phyloP scores from a whole-genome alignment of 2,329 filamentous ascomycete species.

The Capronia americana region DNA sequence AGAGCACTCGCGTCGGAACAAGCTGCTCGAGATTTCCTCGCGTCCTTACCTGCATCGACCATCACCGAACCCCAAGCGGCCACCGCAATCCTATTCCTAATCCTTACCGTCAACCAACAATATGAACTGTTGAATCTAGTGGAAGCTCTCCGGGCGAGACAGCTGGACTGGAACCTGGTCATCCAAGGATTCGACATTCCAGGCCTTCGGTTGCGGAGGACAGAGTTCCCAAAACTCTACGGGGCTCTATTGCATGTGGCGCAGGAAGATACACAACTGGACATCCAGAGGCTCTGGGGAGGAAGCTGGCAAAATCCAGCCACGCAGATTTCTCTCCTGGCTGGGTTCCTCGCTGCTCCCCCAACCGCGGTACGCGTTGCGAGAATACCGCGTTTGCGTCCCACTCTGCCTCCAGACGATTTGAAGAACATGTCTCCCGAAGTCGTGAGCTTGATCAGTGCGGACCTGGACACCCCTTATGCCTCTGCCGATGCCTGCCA shows the following conservation, averaged over 20 bases:
- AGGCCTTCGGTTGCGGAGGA: constrained; percentile 75
- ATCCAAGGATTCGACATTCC: constrained; percentile 79
- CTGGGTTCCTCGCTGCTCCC: constrained; percentile 79
- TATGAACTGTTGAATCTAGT: constrained; percentile 73
- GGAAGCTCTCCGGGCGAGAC: constrained; percentile 62
- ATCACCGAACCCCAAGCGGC: constrained; percentile 84
- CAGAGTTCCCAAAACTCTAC: constrained; percentile 83
- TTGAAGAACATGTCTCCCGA: constrained; percentile 67
- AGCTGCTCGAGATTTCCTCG: constrained; percentile 65
- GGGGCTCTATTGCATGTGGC: constrained; percentile 77
- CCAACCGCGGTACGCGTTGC: constrained; percentile 80
- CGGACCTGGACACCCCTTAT: constrained; percentile 81
- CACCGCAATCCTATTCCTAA: constrained; percentile 75
- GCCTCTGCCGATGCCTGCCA: constrained; percentile 85
- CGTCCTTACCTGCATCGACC: constrained; percentile 64
- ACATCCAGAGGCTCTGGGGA: constrained; percentile 90
- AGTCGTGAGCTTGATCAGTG: constrained; percentile 65
- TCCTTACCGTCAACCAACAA: constrained; percentile 65
- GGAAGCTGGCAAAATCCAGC: constrained; percentile 84
- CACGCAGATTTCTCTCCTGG: constrained; percentile 91
- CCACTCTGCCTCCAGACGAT: constrained; percentile 73
- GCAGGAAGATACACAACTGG: constrained; percentile 66
- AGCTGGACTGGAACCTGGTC: constrained; percentile 71
- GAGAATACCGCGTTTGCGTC: constrained; percentile 79
- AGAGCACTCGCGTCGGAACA: constrained; percentile 79